Evolutionary conservation across 1,139 yeast species (phyloP).

Genomic region (Maudiozyma humilis): DNA sequence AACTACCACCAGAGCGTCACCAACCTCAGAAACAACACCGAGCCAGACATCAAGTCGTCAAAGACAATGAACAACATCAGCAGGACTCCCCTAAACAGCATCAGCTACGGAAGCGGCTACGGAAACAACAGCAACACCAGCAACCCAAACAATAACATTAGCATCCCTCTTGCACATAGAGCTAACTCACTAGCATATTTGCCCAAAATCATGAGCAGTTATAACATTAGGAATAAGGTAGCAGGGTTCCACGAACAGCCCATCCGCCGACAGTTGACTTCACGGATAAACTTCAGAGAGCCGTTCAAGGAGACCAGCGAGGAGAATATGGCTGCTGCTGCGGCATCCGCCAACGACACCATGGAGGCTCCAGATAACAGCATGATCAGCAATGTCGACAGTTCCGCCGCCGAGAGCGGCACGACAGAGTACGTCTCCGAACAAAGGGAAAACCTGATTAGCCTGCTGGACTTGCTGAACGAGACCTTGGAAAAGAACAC

Average conservation of each 20-base stretch:
- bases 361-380: not conserved
- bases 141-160: conserved; percentile 1
- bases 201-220: conserved; percentile 11
- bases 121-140: conserved; percentile 3
- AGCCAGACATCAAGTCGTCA: conserved; percentile 1
- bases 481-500: conserved; percentile 33
- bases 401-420: conserved; percentile 6
- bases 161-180: conserved; percentile 9
- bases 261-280: conserved; percentile 1
- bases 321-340: not conserved
- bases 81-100: conserved; percentile 5
- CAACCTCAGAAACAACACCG: conserved; percentile 4
- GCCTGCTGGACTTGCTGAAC: conserved; percentile 26
- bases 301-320: conserved; percentile 6
- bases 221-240: conserved; percentile 4
- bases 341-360: not conserved
- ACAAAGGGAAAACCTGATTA: conserved; percentile 24
- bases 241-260: not conserved
- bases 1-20: conserved; percentile 5
- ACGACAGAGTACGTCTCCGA: conserved; percentile 14
- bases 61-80: conserved; percentile 3
- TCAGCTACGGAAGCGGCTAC: conserved; percentile 6
- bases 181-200: conserved; percentile 16
- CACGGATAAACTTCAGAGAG: conserved; percentile 8
- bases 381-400: not conserved